Conservation (phyloP, 495 filamentous ascomycete genomes). For the Xylaria grammica region DNA sequence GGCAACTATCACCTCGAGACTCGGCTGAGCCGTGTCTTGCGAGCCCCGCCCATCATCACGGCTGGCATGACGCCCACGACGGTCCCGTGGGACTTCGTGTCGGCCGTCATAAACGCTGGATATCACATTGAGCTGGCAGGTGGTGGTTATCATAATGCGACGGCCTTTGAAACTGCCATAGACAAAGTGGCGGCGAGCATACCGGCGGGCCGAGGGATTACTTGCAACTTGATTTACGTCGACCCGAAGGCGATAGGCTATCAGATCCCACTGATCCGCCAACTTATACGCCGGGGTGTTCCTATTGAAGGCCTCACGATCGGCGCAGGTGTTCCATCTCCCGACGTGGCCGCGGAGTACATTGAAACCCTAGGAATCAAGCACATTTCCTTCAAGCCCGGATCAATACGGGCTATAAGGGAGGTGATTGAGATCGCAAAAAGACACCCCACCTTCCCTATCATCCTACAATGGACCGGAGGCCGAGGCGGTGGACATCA, state of each 20-base stretch:
- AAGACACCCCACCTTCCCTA: conserved; percentile 73
- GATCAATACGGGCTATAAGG: conserved; percentile 74
- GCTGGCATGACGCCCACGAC: conserved; percentile 94
- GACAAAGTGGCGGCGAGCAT: conserved; percentile 76
- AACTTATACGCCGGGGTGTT: conserved; percentile 73
- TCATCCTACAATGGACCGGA: conserved; percentile 81
- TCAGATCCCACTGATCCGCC: conserved; percentile 79
- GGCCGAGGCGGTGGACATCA: conserved; percentile 81
- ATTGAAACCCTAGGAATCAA: conserved; percentile 78
- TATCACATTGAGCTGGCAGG: conserved; percentile 88
- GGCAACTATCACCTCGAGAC: conserved; percentile 83
- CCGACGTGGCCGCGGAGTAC: conserved; percentile 79
- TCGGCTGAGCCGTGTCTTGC: conserved; percentile 80
- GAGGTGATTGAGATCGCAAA: conserved; percentile 77
- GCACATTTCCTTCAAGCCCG: conserved; percentile 81
- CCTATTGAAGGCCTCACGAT: conserved; percentile 84
- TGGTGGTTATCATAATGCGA: conserved; percentile 81
- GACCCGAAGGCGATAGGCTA: conserved; percentile 83
- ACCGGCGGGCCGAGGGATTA: conserved; percentile 80
- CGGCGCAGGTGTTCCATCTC: conserved; percentile 77
- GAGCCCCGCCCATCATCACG: conserved; percentile 86
- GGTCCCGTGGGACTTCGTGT: conserved; percentile 94
- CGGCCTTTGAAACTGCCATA: conserved; percentile 75
- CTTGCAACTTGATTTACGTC: conserved; percentile 83
- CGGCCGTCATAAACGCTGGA: conserved; percentile 90